A percentile compares a stretch with the other conserved stretches of the same genome.
phyloP scores from a whole-genome alignment of 2,329 filamentous ascomycete genomes.

The Exserohilum turcica region DNA sequence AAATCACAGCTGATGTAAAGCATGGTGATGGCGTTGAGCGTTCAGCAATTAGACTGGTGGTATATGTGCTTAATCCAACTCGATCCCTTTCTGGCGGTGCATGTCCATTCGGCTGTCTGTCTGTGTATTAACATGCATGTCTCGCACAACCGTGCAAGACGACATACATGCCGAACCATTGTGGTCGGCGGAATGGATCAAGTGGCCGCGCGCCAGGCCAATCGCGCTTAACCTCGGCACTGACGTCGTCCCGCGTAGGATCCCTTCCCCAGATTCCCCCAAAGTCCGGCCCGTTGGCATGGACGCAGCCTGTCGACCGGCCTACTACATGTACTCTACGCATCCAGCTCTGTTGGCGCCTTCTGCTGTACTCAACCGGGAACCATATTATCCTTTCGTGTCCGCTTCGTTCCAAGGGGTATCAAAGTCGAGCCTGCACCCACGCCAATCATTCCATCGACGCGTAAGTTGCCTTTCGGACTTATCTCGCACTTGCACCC shows the following conservation, averaged over 20 bases:
- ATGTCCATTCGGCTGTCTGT: not conserved
- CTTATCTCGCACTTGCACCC: constrained; percentile 6
- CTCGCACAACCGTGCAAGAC: not conserved
- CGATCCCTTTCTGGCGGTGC: constrained; percentile 9
- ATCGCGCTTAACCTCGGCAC: constrained; percentile 38
- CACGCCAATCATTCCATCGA: not conserved
- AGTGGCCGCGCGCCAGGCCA: constrained; percentile 15
- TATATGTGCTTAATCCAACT: constrained; percentile 31
- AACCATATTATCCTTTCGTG: not conserved
- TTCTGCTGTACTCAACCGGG: not conserved
- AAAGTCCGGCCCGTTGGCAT: constrained; percentile 5
- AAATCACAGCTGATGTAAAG: constrained; percentile 44
- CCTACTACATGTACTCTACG: not conserved
- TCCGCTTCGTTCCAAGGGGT: not conserved
- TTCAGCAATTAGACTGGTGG: constrained; percentile 19
- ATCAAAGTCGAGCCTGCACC: not conserved
- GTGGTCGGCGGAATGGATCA: constrained; percentile 15
- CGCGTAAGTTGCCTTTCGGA: not conserved
- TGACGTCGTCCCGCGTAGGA: constrained; percentile 23
- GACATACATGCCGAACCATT: not conserved
- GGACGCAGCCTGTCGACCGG: not conserved
- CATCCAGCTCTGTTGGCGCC: not conserved
- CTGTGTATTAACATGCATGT: not conserved
- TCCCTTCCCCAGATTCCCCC: constrained; percentile 28
- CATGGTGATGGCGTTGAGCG: constrained; percentile 43